A percentile compares a stretch with the other conserved stretches of the same genome.
Conservation (phyloP, 192 early-diverging fungal genomes). For the Dissophora globulifera region DNA sequence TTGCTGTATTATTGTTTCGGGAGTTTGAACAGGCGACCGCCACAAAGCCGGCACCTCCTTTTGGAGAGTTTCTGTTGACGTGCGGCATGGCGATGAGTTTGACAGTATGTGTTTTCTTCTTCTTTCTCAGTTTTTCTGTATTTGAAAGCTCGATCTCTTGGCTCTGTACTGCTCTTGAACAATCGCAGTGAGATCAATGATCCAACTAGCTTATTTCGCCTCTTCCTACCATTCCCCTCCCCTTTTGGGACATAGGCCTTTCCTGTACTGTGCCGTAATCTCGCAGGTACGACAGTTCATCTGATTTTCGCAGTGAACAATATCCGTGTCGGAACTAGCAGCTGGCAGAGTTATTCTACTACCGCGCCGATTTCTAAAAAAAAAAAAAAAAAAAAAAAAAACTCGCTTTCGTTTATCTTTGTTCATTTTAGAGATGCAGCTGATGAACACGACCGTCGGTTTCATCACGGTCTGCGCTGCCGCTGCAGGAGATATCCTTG, state of each 20-base stretch:
- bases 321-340: too few species aligned
- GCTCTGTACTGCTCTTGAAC: too few species aligned
- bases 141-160: too few species aligned
- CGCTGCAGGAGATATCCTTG: conserved; percentile 39
- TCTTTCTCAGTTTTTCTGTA: too few species aligned
- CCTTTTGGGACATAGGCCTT: conserved; percentile 67
- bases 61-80: conserved; percentile 79
- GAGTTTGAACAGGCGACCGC: conserved; percentile 10
- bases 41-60: conserved; percentile 54
- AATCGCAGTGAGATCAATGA: neutral
- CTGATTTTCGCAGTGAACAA: too few species aligned
- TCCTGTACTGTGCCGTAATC: conserved; percentile 90
- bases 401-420: neutral
- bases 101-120: too few species aligned
- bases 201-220: neutral
- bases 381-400: too few species aligned
- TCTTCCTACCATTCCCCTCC: too few species aligned
- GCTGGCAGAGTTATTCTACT: too few species aligned
- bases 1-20: conserved; percentile 27
- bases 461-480: conserved; percentile 82
- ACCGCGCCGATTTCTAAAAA: too few species aligned
- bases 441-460: conserved; percentile 83
- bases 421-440: conserved; percentile 70
- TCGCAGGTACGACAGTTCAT: too few species aligned
- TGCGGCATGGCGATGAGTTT: conserved; percentile 89